phyloP scores from a whole-genome alignment of 1,139 yeast species.

The Magnusiomyces sp. region DNA sequence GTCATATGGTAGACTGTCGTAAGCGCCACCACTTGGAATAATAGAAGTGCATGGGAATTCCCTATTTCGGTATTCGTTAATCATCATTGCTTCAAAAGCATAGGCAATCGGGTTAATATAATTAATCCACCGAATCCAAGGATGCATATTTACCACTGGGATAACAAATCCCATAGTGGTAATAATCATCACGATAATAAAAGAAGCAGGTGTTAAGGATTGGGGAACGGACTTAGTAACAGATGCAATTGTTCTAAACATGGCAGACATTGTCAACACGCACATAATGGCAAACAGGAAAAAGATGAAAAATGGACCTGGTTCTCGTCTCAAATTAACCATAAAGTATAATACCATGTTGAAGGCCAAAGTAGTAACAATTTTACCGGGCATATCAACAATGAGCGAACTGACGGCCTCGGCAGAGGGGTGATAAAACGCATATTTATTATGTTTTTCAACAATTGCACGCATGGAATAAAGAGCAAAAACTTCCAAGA shows the following conservation, averaged over 20 bases:
- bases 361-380: slow-evolving; percentile 47
- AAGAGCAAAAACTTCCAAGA: slow-evolving; percentile 62
- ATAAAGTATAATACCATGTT: slow-evolving; percentile 58
- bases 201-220: slow-evolving; percentile 67
- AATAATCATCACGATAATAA: slow-evolving; percentile 51
- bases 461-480: slow-evolving; percentile 71
- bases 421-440: slow-evolving; percentile 69
- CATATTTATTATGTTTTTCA: slow-evolving; percentile 70
- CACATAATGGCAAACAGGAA: slow-evolving; percentile 45
- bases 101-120: slow-evolving; percentile 65
- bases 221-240: slow-evolving; percentile 49
- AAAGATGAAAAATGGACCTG: slow-evolving; percentile 65
- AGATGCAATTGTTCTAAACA: slow-evolving; percentile 67
- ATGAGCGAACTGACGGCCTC: slow-evolving; percentile 64
- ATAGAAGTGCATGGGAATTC: slow-evolving; percentile 37
- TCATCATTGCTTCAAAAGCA: slow-evolving; percentile 59
- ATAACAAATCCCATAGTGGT: slow-evolving; percentile 71
- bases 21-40: slow-evolving; percentile 44
- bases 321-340: slow-evolving; percentile 54
- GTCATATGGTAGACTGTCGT: slow-evolving; percentile 34
- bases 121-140: slow-evolving; percentile 77
- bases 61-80: slow-evolving; percentile 48
- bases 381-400: slow-evolving; percentile 59
- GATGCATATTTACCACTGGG: slow-evolving; percentile 58
- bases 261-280: slow-evolving; percentile 59